phyloP scores from a whole-genome alignment of 768 basidiomycete genomes.

The Auricularia sp. region DNA sequence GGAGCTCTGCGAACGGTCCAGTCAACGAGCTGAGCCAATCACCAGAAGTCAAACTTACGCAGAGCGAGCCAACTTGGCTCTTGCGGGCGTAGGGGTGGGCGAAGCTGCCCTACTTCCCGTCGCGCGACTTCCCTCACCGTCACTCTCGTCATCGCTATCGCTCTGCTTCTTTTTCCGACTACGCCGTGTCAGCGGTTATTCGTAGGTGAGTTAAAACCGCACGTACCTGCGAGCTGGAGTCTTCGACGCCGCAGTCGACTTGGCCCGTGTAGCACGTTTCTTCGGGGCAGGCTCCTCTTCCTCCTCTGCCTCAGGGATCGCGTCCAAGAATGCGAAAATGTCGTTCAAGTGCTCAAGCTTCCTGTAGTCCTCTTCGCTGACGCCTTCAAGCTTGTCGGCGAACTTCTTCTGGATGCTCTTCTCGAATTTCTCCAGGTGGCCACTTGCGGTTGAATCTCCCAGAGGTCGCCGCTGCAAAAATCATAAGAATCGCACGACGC shows the following conservation, averaged over 20 bases:
- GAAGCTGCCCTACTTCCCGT: slow-evolving; percentile 9
- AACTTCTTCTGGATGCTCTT: slow-evolving; percentile 57
- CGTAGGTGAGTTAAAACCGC: not conserved
- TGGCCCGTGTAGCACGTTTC: slow-evolving; percentile 19
- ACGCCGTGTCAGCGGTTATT: not conserved
- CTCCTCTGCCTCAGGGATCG: slow-evolving; percentile 55
- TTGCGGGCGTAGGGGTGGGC: slow-evolving; percentile 12
- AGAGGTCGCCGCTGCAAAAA: slow-evolving; percentile 42
- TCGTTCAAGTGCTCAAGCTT: slow-evolving; percentile 51
- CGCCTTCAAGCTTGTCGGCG: slow-evolving; percentile 55
- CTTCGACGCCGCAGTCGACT: not conserved
- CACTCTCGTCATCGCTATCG: slow-evolving; percentile 30
- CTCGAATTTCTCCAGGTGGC: slow-evolving; percentile 66
- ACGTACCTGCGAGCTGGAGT: slow-evolving; percentile 1
- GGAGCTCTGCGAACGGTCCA: slow-evolving; percentile 11
- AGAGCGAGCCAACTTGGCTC: slow-evolving; percentile 18
- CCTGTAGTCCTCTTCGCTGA: slow-evolving; percentile 62
- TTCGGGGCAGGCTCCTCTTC: slow-evolving; percentile 31
- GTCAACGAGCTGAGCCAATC: slow-evolving; percentile 10
- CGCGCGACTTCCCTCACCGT: slow-evolving; percentile 28
- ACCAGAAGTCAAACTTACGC: slow-evolving; percentile 5
- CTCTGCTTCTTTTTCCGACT: slow-evolving; percentile 1
- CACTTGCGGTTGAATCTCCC: slow-evolving; percentile 49
- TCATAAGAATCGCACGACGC: slow-evolving; percentile 18
- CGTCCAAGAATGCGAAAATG: slow-evolving; percentile 62